Percentiles rank a stretch among this genome's conserved stretches.
phyloP scores from a whole-genome alignment of 208 protist genomes.

The Leishmania tropica region DNA sequence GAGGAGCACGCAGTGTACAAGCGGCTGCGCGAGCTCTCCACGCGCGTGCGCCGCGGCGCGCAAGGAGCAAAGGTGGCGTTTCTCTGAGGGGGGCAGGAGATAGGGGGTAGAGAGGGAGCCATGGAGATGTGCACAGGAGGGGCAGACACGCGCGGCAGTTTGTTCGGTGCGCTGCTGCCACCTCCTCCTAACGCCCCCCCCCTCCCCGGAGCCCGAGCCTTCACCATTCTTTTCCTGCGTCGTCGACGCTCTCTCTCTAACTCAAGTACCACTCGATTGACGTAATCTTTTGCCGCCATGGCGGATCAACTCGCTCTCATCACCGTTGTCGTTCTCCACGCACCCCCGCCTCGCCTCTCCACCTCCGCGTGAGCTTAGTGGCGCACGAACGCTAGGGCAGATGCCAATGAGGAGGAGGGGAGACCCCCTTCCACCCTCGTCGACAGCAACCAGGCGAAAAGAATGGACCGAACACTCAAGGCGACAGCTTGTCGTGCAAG shows the following conservation, averaged over 20 bases:
- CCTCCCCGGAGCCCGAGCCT: too few species aligned
- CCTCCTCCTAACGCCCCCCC: background rate
- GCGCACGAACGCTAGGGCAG: background rate
- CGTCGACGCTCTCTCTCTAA: background rate
- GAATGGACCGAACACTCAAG: too few species aligned
- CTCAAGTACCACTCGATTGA: background rate
- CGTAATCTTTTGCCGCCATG: background rate
- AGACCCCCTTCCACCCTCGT: background rate
- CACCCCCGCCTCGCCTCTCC: background rate
- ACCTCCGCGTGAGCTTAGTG: background rate
- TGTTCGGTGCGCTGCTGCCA: background rate
- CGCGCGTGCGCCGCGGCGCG: slow-evolving; percentile 37
- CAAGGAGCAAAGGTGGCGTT: slow-evolving; percentile 57
- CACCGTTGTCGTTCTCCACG: background rate
- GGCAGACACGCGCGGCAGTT: background rate
- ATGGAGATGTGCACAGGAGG: background rate
- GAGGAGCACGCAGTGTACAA: slow-evolving; percentile 42
- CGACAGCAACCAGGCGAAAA: background rate
- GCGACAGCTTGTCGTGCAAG: background rate
- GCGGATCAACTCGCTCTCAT: too few species aligned
- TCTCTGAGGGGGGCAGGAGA: background rate
- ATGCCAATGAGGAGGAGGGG: background rate
- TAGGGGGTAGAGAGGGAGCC: background rate
- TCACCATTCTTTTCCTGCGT: background rate
- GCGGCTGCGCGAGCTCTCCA: slow-evolving; percentile 49